A percentile compares a stretch with the other conserved stretches of the same genome.
phyloP scores from a whole-genome alignment of 805 yeast species.

The Ogataea pilisensis region DNA sequence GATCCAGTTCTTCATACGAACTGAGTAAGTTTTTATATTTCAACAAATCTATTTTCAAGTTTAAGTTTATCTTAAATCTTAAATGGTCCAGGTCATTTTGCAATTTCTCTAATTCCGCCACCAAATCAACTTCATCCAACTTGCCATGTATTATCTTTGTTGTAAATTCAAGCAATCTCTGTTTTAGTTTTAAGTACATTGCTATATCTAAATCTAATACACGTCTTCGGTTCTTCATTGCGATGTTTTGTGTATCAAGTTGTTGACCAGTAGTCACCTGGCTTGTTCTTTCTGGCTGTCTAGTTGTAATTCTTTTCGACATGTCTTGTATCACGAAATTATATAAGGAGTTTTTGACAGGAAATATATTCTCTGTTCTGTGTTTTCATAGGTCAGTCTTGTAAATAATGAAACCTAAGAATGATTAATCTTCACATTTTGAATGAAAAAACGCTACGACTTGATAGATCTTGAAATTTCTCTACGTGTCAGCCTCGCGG shows the following conservation, averaged over 20 bases:
- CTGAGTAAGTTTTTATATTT: constrained; percentile 11
- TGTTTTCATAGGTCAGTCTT: too few species aligned
- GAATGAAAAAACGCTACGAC: not conserved
- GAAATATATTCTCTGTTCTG: too few species aligned
- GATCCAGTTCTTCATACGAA: constrained; percentile 20
- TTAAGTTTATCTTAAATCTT: constrained; percentile 16
- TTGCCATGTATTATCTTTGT: constrained; percentile 12
- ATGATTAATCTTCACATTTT: too few species aligned
- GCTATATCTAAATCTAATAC: constrained; percentile 30
- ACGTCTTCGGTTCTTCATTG: constrained; percentile 27
- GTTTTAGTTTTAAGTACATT: constrained; percentile 20
- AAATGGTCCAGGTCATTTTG: constrained; percentile 16
- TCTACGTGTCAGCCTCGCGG: not conserved
- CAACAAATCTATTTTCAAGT: constrained; percentile 18
- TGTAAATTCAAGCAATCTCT: not conserved
- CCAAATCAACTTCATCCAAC: constrained; percentile 7
- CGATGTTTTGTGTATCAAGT: constrained; percentile 15
- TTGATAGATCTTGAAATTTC: not conserved
- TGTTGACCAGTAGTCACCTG: not conserved
- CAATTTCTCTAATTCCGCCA: constrained; percentile 16
- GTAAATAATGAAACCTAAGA: too few species aligned
- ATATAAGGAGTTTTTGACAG: too few species aligned
- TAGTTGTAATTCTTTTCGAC: not conserved
- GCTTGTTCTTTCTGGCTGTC: not conserved
- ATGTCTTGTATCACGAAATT: not conserved